Evolutionary conservation across 2,329 filamentous ascomycete species (phyloP).

Genomic region (Dothistroma septosporum): DNA sequence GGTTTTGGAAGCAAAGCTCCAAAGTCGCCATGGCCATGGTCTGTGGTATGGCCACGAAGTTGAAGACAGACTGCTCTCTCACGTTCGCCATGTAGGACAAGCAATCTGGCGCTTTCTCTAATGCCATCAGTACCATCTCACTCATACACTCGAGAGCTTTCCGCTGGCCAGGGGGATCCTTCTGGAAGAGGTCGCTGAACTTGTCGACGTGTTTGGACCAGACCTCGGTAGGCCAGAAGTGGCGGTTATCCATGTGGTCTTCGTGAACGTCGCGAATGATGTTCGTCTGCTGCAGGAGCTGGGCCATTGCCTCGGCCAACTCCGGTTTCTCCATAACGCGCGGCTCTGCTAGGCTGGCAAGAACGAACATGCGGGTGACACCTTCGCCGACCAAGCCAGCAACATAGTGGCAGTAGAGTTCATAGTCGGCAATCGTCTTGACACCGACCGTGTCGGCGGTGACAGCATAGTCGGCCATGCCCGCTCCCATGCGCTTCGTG

Average conservation of each 20-base stretch:
- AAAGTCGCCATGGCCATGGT: no score
- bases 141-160: no score
- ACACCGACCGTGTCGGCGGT: constrained; percentile 73
- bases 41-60: no score
- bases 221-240: constrained; percentile 94
- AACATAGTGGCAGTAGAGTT: constrained; percentile 96
- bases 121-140: no score
- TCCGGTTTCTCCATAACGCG: constrained; percentile 72
- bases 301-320: constrained; percentile 91
- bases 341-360: constrained; percentile 79
- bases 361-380: constrained; percentile 82
- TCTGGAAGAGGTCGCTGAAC: constrained; percentile 87
- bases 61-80: no score
- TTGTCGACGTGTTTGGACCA: constrained; percentile 92
- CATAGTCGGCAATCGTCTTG: constrained; percentile 80
- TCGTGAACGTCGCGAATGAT: constrained; percentile 95
- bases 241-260: constrained; percentile 78
- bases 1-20: no score
- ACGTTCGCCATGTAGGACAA: no score
- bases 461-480: constrained; percentile 92
- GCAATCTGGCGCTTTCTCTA: no score
- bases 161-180: no score
- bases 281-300: constrained; percentile 97
- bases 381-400: constrained; percentile 96
- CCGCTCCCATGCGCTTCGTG: constrained; percentile 90